Percentiles rank a stretch among this genome's conserved stretches.
Conservation (phyloP, 305 asterid species). For the Petunia hybrid region DNA sequence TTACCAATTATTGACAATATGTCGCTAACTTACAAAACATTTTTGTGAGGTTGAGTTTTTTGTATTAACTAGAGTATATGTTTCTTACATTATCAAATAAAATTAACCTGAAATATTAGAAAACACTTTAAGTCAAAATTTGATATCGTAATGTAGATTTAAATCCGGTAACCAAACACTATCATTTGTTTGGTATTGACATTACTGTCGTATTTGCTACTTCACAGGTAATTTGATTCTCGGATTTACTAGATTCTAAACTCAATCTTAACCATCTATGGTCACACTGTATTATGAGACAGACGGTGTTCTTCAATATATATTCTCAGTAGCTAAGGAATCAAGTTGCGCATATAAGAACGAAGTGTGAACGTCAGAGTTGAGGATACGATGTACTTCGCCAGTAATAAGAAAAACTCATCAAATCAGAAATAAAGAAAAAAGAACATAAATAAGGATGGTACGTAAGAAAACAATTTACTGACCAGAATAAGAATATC, state of each 20-base stretch:
- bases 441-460: background rate
- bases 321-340: background rate
- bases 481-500: slow-evolving; percentile 92
- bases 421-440: background rate
- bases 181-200: no score
- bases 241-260: no score
- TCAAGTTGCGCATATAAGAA: background rate
- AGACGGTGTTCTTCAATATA: background rate
- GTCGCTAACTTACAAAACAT: background rate
- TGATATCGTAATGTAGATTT: no score
- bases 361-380: background rate
- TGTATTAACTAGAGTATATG: no score
- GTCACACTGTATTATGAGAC: background rate
- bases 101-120: no score
- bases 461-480: background rate
- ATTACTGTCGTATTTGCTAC: no score
- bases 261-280: background rate
- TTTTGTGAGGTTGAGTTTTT: no score
- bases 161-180: no score
- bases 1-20: background rate
- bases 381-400: slow-evolving; percentile 33
- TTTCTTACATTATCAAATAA: no score
- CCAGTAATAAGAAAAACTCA: slow-evolving; percentile 15
- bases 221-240: no score
- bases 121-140: no score